These are phyloP conservation scores for Dendrobium catenatum DNA, from an alignment of 106 monocot species.

Conservation along the genomic window DNA sequence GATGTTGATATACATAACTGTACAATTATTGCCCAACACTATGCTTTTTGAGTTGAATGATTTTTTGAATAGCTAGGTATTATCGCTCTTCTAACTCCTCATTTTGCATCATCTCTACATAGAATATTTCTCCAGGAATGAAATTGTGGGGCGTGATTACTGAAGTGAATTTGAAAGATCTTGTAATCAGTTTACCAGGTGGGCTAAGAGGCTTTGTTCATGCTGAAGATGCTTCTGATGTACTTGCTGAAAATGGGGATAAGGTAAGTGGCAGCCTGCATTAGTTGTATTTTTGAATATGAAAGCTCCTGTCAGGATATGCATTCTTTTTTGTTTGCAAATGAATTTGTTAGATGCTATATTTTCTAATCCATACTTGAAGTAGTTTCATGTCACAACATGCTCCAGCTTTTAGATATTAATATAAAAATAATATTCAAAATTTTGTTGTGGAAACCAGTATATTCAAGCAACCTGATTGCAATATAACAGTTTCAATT, in stretches of 20 bases:
- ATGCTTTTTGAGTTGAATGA: background rate
- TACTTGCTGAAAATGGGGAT: conserved; percentile 15
- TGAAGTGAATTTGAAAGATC: conserved; percentile 82
- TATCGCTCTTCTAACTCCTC: background rate
- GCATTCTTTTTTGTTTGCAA: background rate
- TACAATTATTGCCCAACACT: background rate
- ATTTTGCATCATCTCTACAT: background rate
- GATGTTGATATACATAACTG: background rate
- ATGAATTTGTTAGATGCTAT: background rate
- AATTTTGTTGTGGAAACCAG: background rate
- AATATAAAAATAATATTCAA: background rate
- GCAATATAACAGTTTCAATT: background rate
- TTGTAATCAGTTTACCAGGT: conserved; percentile 90
- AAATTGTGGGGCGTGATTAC: conserved; percentile 80
- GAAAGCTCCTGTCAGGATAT: background rate
- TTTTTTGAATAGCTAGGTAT: background rate
- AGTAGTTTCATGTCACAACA: background rate
- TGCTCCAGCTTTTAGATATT: background rate
- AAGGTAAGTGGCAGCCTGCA: conserved; percentile 35
- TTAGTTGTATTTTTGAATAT: background rate
- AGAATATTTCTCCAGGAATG: conserved; percentile 86
- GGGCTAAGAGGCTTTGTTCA: conserved; percentile 86
- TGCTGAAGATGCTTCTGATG: conserved; percentile 63
- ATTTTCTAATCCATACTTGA: background rate
- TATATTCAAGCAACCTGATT: background rate